Evolutionary conservation across 2,329 filamentous ascomycete species (phyloP).

Genomic region (Verticillium tricorpus): DNA sequence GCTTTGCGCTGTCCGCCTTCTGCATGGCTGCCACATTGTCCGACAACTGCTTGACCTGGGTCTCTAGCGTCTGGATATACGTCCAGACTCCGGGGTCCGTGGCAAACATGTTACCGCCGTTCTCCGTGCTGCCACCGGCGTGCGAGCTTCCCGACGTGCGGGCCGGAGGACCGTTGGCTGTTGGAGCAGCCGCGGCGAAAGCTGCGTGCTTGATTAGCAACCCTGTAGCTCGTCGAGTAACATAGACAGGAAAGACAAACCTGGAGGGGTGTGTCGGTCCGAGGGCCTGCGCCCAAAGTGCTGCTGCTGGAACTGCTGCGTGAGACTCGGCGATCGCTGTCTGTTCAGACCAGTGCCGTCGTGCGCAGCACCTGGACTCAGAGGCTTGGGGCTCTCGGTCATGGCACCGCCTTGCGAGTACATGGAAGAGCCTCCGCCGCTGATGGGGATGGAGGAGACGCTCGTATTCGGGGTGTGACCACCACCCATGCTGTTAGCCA

Average conservation of each 20-base stretch:
- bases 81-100: constrained; percentile 62
- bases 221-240: no score
- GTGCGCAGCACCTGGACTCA: constrained; percentile 60
- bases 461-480: constrained; percentile 45
- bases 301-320: constrained; percentile 61
- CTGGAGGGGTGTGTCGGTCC: constrained; percentile 48
- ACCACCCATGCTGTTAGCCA: constrained; percentile 32
- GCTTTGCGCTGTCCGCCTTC: constrained; percentile 29
- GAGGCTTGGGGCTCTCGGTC: constrained; percentile 82
- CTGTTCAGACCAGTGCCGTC: constrained; percentile 46
- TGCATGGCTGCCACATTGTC: constrained; percentile 36
- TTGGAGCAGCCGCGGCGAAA: constrained; percentile 3
- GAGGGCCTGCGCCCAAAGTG: constrained; percentile 54
- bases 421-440: constrained; percentile 48
- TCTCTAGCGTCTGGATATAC: constrained; percentile 68
- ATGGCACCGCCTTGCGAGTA: constrained; percentile 65
- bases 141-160: background rate
- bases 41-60: constrained; percentile 42
- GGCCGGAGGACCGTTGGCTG: background rate
- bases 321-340: constrained; percentile 62
- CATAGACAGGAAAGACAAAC: constrained; percentile 2
- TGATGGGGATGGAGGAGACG: constrained; percentile 42
- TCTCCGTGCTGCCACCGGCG: constrained; percentile 49
- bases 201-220: constrained; percentile 22
- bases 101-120: constrained; percentile 64